Evolutionary conservation across 208 protist genomes (phyloP).

Genomic region (Leishmania tropica): DNA sequence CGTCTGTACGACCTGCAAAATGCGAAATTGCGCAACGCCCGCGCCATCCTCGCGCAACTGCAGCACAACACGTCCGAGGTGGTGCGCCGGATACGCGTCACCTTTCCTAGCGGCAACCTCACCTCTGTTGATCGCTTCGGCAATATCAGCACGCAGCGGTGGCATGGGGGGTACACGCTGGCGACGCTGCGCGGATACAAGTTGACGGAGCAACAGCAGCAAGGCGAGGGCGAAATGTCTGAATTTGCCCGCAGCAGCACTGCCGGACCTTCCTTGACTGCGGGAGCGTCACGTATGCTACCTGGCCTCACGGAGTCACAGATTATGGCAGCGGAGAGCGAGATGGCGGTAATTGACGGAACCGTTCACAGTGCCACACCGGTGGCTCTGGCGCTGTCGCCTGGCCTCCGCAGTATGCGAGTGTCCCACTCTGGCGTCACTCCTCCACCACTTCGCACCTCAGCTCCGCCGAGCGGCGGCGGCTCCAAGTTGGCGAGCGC

Average conservation of each 20-base stretch:
- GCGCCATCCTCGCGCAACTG: constrained; percentile 77
- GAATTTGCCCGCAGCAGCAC: background rate
- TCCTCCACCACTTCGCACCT: background rate
- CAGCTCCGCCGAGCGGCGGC: background rate
- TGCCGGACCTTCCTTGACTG: background rate
- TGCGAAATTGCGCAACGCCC: constrained; percentile 74
- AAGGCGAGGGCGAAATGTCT: background rate
- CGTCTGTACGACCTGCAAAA: constrained; percentile 91
- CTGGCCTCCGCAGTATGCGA: background rate
- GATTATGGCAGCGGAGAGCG: constrained; percentile 61
- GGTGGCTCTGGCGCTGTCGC: background rate
- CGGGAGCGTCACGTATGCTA: constrained; percentile 2
- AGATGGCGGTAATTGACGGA: constrained; percentile 37
- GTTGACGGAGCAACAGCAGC: constrained; percentile 14
- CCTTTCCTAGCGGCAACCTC: constrained; percentile 77
- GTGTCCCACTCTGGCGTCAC: background rate
- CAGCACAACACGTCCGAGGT: constrained; percentile 63
- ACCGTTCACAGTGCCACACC: background rate
- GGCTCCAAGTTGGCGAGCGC: background rate
- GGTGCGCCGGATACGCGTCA: constrained; percentile 63
- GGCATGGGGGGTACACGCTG: constrained; percentile 85
- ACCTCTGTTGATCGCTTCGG: constrained; percentile 88
- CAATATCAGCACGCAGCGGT: constrained; percentile 82
- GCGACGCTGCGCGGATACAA: constrained; percentile 70
- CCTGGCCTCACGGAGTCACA: constrained; percentile 44